A percentile compares a stretch with the other conserved stretches of the same genome.
phyloP scores from a whole-genome alignment of 371 early-diverging fungal species.

The Mortierella sp. region DNA sequence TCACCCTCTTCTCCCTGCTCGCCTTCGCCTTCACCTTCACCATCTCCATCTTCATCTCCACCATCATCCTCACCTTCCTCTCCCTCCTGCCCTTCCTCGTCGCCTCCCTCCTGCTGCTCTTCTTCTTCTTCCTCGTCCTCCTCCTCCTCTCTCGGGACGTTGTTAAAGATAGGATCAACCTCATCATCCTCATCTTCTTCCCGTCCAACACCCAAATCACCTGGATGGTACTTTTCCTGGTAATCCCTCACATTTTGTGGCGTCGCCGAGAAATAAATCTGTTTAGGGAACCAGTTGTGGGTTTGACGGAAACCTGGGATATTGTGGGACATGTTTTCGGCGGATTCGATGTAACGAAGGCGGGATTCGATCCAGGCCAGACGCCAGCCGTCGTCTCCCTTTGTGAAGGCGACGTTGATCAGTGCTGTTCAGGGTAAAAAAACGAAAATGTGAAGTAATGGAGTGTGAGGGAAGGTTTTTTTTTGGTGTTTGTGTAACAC shows the following conservation, averaged over 20 bases:
- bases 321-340: slow-evolving; percentile 17
- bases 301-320: slow-evolving; percentile 24
- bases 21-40: not conserved
- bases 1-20: not conserved
- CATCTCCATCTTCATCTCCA: not conserved
- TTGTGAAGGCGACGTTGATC: slow-evolving; percentile 32
- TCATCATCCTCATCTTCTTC: not conserved
- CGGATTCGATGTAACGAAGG: slow-evolving; percentile 17
- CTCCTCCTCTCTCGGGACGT: not conserved
- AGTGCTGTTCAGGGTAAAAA: slow-evolving; percentile 13
- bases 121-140: not conserved
- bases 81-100: not conserved
- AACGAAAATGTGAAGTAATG: not conserved
- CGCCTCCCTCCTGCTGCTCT: not conserved
- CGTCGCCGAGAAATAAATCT: slow-evolving; percentile 26
- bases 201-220: not conserved
- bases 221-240: not conserved
- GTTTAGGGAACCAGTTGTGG: slow-evolving; percentile 26
- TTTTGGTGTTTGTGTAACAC: not conserved
- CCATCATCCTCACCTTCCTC: not conserved
- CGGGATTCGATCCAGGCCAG: slow-evolving; percentile 17
- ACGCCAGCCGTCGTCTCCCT: slow-evolving; percentile 22
- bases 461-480: not conserved
- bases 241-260: slow-evolving; percentile 7
- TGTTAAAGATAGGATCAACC: slow-evolving; percentile 4